phyloP scores from a whole-genome alignment of 164 flowering plant species.

The Stephania cephalantha region DNA sequence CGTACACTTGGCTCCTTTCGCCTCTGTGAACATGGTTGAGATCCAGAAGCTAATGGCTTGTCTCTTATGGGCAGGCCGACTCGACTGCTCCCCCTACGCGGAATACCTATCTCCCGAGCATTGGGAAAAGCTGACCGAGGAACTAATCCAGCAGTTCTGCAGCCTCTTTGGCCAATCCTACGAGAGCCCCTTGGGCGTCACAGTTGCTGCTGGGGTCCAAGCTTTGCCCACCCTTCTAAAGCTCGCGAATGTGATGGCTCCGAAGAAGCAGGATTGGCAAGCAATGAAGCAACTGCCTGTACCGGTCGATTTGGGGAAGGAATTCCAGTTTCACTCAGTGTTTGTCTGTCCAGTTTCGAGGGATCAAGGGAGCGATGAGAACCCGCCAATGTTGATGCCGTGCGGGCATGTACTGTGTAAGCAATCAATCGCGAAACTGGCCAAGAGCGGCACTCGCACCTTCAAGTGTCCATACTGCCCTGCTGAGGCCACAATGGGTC shows the following conservation, averaged over 20 bases:
- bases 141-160: conserved; percentile 58
- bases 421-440: conserved; percentile 69
- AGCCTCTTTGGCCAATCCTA: conserved; percentile 57
- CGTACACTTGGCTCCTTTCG: conserved; percentile 47
- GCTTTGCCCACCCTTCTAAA: conserved; percentile 71
- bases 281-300: conserved; percentile 79
- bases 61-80: conserved; percentile 61
- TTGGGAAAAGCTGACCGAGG: conserved; percentile 59
- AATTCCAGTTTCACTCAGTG: conserved; percentile 76
- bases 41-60: conserved; percentile 79
- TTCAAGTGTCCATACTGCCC: conserved; percentile 97
- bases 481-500: conserved; percentile 33
- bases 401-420: conserved; percentile 88
- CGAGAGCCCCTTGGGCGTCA: conserved; percentile 64
- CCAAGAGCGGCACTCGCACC: conserved; percentile 48
- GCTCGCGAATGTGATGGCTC: conserved; percentile 64
- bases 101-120: conserved; percentile 39
- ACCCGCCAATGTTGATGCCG: conserved; percentile 83
- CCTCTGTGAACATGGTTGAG: conserved; percentile 40
- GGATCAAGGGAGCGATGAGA: conserved; percentile 77
- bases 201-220: conserved; percentile 61
- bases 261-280: conserved; percentile 74
- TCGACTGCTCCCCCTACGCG: conserved; percentile 62
- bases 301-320: conserved; percentile 63
- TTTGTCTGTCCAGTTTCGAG: conserved; percentile 87